phyloP scores from a whole-genome alignment of 1,284 basidiomycete genomes.

The Ceratobasidium papillatum region DNA sequence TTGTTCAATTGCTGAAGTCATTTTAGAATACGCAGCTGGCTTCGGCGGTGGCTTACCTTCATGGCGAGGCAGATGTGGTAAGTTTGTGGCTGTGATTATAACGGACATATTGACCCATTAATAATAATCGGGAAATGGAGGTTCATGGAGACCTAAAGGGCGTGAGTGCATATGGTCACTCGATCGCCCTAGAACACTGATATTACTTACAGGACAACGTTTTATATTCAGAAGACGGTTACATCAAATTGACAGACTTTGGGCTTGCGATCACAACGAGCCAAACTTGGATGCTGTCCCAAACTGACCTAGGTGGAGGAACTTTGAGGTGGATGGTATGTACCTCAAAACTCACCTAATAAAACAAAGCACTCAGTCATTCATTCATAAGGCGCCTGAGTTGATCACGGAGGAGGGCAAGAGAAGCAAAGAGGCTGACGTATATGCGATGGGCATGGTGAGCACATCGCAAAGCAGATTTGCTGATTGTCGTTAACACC shows the following conservation, averaged over 20 bases:
- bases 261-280: neutral
- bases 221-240: neutral
- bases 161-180: neutral
- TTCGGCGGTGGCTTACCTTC: neutral
- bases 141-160: conserved; percentile 21
- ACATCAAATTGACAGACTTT: neutral
- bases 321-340: conserved; percentile 4
- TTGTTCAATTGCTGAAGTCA: neutral
- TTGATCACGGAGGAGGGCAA: neutral
- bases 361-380: neutral
- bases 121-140: neutral
- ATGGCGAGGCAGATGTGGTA: neutral
- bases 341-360: neutral
- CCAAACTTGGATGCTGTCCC: neutral
- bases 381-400: neutral
- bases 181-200: neutral
- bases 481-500: neutral
- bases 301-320: neutral
- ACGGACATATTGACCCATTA: neutral
- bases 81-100: neutral
- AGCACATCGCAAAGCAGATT: neutral
- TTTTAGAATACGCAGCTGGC: neutral
- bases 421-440: neutral
- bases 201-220: neutral
- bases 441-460: conserved; percentile 2